Conservation (phyloP, 2,329 filamentous ascomycete genomes). For the Fusarium xyrophilum region DNA sequence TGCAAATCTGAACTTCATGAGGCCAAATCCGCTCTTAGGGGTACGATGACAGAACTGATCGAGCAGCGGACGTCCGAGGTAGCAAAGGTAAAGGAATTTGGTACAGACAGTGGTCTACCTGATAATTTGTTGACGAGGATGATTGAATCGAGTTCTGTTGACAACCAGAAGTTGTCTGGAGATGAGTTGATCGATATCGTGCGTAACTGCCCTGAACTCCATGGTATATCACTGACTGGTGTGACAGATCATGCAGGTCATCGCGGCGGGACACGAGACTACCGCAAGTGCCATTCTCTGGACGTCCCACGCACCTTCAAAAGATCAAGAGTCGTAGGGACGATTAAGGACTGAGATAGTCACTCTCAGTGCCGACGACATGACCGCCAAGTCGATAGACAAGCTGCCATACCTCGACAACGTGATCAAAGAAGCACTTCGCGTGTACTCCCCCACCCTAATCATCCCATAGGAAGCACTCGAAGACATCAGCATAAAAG, state of each 20-base stretch:
- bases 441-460: constrained; percentile 12
- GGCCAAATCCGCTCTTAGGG: constrained; percentile 8
- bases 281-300: constrained; percentile 7
- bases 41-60: constrained; percentile 19
- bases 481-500: neutral
- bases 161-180: constrained; percentile 6
- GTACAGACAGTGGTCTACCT: neutral
- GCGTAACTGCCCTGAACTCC: accelerated
- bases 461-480: constrained; percentile 19
- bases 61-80: constrained; percentile 12
- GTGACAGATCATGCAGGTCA: constrained; percentile 16
- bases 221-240: accelerated
- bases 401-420: constrained; percentile 13
- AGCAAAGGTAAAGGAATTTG: neutral
- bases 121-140: constrained; percentile 26
- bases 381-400: constrained; percentile 1
- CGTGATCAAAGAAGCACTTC: constrained; percentile 14
- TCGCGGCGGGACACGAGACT: constrained; percentile 24
- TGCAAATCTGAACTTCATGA: constrained; percentile 12
- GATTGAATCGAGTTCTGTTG: constrained; percentile 12
- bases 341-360: neutral
- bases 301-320: constrained; percentile 14
- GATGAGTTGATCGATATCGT: constrained; percentile 29
- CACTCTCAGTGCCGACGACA: accelerated
- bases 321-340: neutral